Percentiles rank a stretch among this genome's conserved stretches.
These are phyloP conservation scores for Kwoniella dendrophila DNA, from an alignment of 768 basidiomycete species.

Conservation along the genomic window DNA sequence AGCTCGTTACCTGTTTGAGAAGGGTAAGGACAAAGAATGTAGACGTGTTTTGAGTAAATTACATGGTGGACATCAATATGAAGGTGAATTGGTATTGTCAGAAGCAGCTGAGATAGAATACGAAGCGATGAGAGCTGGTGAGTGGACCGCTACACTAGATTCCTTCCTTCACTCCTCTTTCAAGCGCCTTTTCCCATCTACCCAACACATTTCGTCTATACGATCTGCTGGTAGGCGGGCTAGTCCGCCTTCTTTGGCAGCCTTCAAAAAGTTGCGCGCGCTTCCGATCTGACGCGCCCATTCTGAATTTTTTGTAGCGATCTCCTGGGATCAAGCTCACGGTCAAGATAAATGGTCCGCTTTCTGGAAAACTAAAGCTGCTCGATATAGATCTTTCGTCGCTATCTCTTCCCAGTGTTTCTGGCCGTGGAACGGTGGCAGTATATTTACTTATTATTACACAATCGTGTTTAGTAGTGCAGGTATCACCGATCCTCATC, in stretches of 20 bases:
- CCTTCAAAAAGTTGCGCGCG: too few species aligned
- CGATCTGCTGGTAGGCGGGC: too few species aligned
- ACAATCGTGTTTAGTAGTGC: constrained; percentile 30
- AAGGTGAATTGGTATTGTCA: constrained; percentile 31
- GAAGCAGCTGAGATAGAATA: constrained; percentile 32
- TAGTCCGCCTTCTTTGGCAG: too few species aligned
- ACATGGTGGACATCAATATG: constrained; percentile 24
- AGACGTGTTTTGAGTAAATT: constrained; percentile 28
- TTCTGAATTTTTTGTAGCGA: constrained; percentile 22
- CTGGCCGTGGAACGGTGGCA: constrained; percentile 40
- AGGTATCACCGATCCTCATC: constrained; percentile 38
- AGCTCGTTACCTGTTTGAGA: constrained; percentile 43
- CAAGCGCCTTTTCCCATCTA: too few species aligned
- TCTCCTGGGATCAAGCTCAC: constrained; percentile 38
- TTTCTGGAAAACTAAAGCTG: constrained; percentile 39
- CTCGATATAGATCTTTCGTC: constrained; percentile 38
- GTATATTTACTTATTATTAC: constrained; percentile 23
- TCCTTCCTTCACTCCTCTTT: too few species aligned
- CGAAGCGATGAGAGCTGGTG: constrained; percentile 38
- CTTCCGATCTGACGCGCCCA: too few species aligned
- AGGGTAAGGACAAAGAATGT: constrained; percentile 29
- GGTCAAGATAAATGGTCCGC: constrained; percentile 41
- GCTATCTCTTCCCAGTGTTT: constrained; percentile 34
- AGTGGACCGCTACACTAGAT: too few species aligned
- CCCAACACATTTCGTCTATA: too few species aligned